Evolutionary conservation across 805 yeast genomes (phyloP).

Genomic region (Schwanniomyces pseudopolymorphus): DNA sequence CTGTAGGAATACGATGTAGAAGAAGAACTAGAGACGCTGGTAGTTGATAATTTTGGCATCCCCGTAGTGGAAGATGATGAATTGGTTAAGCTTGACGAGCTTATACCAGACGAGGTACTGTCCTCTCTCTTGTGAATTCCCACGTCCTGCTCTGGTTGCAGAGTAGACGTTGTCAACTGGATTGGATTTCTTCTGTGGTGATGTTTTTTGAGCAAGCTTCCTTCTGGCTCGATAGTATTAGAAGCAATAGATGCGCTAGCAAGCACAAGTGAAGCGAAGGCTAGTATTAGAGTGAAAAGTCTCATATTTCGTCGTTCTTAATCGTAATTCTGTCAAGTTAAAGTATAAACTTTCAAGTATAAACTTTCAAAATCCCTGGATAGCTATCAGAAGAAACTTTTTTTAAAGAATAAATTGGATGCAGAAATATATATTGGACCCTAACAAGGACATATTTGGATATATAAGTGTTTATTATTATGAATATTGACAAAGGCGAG

Average conservation of each 20-base stretch:
- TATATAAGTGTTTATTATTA: background rate
- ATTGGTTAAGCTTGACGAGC: background rate
- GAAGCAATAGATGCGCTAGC: background rate
- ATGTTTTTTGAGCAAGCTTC: background rate
- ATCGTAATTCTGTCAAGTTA: background rate
- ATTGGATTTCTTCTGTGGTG: background rate
- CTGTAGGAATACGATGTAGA: constrained; percentile 9
- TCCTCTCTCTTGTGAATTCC: background rate
- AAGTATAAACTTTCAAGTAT: too few species aligned
- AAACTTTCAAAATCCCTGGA: background rate
- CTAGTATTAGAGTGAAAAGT: background rate
- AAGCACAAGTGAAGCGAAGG: background rate
- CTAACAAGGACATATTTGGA: background rate
- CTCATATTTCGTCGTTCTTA: background rate
- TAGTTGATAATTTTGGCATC: background rate
- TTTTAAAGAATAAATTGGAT: background rate
- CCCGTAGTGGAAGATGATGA: background rate
- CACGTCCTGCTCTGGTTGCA: background rate
- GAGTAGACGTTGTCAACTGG: background rate
- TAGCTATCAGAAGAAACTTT: background rate
- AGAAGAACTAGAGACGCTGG: background rate
- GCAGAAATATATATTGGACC: background rate
- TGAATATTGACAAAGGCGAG: background rate
- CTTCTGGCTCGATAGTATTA: background rate
- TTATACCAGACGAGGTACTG: background rate